Base-by-base conservation (phyloP, 2,329 filamentous ascomycete genomes). In the Dendrostoma leiphaemia region DNA sequence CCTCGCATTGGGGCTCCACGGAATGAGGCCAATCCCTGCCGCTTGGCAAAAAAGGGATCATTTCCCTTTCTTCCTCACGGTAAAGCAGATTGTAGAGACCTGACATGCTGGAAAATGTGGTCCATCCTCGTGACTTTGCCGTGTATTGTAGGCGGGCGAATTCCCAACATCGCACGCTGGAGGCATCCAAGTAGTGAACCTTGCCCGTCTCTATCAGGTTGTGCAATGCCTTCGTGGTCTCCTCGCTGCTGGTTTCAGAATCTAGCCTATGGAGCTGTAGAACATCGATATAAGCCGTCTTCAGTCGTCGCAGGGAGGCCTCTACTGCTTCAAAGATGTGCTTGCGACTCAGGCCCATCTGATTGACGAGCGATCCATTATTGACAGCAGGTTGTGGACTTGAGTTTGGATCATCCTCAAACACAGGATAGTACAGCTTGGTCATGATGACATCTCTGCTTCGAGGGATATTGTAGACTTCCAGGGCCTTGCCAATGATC, bases 401-500 rank as follows among this genome's bases (percentile, higher is more conserved):
- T n/a, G 21, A n/a, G 13, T 41, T 10, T 10, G 38, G 21, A 21
- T 66, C 64, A 17, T 65, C 57, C 58, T 73, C 70, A 26, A 67
- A 68, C 2, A 71, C 69, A 24, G 59, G 62, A 53, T 63, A 66
- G 63, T 62, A 66, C 53, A 66, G 67, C 71, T 89, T 89, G 23
- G 79, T 83, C 59, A 89, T 69, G 63, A 89, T 82, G 24, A 88
- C 79, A 45, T 89, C 72, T 59, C 82, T 83, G 58, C 78, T 71
- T 29, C 86, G 80, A 0, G 86, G 85, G 62, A 89, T 87, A 38
- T 77, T 72, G 74, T 83, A 88, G 57, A 82, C 72, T 63, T 81
- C 81, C 53, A 89, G 70, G 2, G 85, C 85, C 65, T 85, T 85
- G 57, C 77, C 86, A 57, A 90, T 78, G 61, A 90, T 81, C 53